phyloP scores from a whole-genome alignment of 805 yeast genomes.

The Scheffersomyces stipitis region DNA sequence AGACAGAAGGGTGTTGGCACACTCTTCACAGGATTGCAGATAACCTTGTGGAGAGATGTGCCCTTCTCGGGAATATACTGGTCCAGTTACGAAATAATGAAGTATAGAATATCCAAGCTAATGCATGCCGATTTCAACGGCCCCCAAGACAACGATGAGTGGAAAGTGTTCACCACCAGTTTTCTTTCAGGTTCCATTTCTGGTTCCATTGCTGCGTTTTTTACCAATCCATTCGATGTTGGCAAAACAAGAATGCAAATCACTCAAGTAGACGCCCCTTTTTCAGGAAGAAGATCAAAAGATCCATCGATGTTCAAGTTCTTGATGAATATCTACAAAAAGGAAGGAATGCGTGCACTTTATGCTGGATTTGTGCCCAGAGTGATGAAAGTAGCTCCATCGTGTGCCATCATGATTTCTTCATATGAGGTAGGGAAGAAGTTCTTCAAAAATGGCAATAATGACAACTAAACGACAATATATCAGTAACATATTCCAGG shows the following conservation, averaged over 20 bases:
- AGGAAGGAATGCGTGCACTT: slow-evolving; percentile 81
- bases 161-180: slow-evolving; percentile 56
- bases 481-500: no score
- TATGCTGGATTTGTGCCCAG: slow-evolving; percentile 87
- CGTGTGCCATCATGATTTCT: slow-evolving; percentile 98
- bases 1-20: slow-evolving; percentile 56
- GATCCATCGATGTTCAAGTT: slow-evolving; percentile 65
- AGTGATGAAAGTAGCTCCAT: slow-evolving; percentile 88
- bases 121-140: slow-evolving; percentile 23
- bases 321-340: slow-evolving; percentile 58
- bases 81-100: slow-evolving; percentile 71
- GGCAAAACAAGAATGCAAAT: slow-evolving; percentile 90
- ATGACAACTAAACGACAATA: no score
- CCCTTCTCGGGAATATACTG: slow-evolving; percentile 96
- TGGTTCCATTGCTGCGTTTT: slow-evolving; percentile 81
- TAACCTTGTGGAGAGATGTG: slow-evolving; percentile 95
- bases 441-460: slow-evolving; percentile 30
- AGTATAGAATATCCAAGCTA: slow-evolving; percentile 20
- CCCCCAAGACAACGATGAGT: slow-evolving; percentile 21
- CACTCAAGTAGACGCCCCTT: slow-evolving; percentile 35
- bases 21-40: slow-evolving; percentile 78
- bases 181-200: slow-evolving; percentile 82
- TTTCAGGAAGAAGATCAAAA: slow-evolving; percentile 10
- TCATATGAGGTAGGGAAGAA: slow-evolving; percentile 88
- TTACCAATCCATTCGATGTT: slow-evolving; percentile 95